Base-by-base conservation (phyloP, 768 basidiomycete species). In the Calocera viscosa region DNA sequence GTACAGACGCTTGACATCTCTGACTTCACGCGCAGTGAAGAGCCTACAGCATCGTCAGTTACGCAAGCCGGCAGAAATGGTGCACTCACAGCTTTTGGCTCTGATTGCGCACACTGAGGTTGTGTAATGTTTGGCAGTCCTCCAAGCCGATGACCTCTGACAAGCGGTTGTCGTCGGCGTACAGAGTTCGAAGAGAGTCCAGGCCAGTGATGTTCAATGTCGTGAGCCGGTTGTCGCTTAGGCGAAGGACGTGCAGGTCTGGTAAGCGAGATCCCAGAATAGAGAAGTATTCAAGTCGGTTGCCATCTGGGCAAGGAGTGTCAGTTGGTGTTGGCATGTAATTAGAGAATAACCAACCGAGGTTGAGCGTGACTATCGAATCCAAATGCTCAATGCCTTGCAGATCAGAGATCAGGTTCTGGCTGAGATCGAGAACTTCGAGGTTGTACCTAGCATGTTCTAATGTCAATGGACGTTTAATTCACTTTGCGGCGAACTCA, bases 1-100 rank as follows among this genome's bases (percentile, higher is more conserved):
- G 80, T 97, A 99, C 74, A 98, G 78, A 65, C 94, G 86, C 78
- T 94, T 94, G 72, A 93, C 86, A 78, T 94, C 91, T 73, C 91
- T 86, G 73, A 96, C 84, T 74, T 92, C 89, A 8, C 68, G 39
- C 19, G 67, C n/a, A 65, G 32, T 38, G 65, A 60, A 39, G 19
- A 5, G 64, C 12, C 35, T 38, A 19, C 43, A 19, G 19, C 30
- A 30, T 2, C 72, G 73, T 72, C 70, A 72, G 63, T 30, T 24
- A 34, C 65, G 70, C 71, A 67, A 67, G 70, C 70, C 70, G 68
- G 70, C 41, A 70, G 72, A 70, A 72, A 70, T 32, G 69, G 43
- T 17, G 70, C 60, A 87, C 89, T 84, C 76, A 90, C 90, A 93
- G 76, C 67, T 83, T 83, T 49, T 83, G 80, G 69, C 86, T 86